A percentile compares a stretch with the other conserved stretches of the same genome.
Conservation (phyloP, 2,329 filamentous ascomycete genomes). For the Aspergillus latus region DNA sequence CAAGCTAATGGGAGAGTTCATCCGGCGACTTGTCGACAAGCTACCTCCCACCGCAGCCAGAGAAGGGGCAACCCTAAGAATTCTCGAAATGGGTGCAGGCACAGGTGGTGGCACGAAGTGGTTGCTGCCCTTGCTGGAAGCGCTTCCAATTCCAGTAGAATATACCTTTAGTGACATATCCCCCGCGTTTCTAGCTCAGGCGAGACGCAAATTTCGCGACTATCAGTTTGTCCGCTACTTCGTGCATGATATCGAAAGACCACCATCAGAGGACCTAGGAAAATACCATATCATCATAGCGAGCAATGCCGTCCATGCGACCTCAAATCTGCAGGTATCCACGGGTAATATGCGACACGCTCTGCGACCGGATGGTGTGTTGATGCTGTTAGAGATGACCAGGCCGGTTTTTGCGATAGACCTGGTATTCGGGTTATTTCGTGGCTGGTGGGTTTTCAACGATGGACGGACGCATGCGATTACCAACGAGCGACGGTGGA, state of each 20-base stretch:
- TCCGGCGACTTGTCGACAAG: constrained; percentile 21
- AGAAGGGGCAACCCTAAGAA: constrained; percentile 29
- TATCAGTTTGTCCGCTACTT: constrained; percentile 28
- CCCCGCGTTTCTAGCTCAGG: constrained; percentile 35
- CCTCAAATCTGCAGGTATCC: constrained; percentile 29
- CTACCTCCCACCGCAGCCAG: constrained; percentile 13
- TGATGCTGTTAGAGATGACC: constrained; percentile 37
- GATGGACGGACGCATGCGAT: constrained; percentile 38
- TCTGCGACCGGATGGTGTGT: constrained; percentile 31
- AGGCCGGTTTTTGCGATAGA: constrained; percentile 31
- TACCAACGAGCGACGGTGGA: constrained; percentile 24
- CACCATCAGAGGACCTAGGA: constrained; percentile 21
- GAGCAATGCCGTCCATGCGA: constrained; percentile 40
- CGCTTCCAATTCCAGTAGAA: constrained; percentile 30
- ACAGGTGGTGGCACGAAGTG: constrained; percentile 40
- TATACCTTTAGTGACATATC: constrained; percentile 46
- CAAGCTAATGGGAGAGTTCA: constrained; percentile 38
- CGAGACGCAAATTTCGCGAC: constrained; percentile 31
- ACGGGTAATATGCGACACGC: constrained; percentile 26
- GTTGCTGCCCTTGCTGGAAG: constrained; percentile 29
- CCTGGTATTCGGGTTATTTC: constrained; percentile 36
- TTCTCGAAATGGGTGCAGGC: constrained; percentile 45
- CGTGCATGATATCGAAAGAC: constrained; percentile 33
- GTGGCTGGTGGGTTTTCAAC: constrained; percentile 44
- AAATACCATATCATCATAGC: constrained; percentile 37